Conservation (phyloP, 805 yeast genomes). For the Monosporozyma yasuniensis region DNA sequence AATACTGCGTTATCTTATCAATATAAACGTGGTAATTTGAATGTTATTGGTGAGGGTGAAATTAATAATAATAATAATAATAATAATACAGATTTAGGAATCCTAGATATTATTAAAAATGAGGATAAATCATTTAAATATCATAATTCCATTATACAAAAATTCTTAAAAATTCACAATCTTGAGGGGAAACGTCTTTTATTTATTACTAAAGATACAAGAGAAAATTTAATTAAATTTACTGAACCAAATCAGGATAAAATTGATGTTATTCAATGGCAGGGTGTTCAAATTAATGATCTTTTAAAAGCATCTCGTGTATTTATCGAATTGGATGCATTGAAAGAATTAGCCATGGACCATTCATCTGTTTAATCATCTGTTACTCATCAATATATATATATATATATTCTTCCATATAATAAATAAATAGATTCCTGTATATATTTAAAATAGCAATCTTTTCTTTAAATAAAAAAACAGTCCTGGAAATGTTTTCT, state of each 20-base stretch:
- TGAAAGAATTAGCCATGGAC: too few relatives aligned
- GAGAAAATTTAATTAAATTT: constrained; percentile 53
- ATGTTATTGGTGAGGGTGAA: constrained; percentile 62
- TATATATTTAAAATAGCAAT: neutral
- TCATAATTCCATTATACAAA: constrained; percentile 29
- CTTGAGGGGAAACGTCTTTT: constrained; percentile 44
- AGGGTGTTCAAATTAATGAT: constrained; percentile 76
- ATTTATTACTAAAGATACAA: constrained; percentile 55
- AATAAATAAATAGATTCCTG: neutral
- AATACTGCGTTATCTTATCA: constrained; percentile 75
- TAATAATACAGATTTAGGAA: constrained; percentile 19
- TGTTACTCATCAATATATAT: neutral
- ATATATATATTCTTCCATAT: neutral
- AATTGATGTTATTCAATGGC: constrained; percentile 61
- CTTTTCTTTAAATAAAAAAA: too few relatives aligned
- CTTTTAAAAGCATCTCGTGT: constrained; percentile 69
- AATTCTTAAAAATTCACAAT: constrained; percentile 41
- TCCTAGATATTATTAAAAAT: constrained; percentile 11
- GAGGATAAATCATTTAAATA: constrained; percentile 3
- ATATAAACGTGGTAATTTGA: constrained; percentile 65
- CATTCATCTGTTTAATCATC: too few relatives aligned
- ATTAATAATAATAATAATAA: too few relatives aligned
- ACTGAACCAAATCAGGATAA: constrained; percentile 44
- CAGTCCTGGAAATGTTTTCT: neutral
- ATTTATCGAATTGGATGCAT: constrained; percentile 62